Evolutionary conservation across 2,329 filamentous ascomycete species (phyloP).

Genomic region (Cadophora malorum): DNA sequence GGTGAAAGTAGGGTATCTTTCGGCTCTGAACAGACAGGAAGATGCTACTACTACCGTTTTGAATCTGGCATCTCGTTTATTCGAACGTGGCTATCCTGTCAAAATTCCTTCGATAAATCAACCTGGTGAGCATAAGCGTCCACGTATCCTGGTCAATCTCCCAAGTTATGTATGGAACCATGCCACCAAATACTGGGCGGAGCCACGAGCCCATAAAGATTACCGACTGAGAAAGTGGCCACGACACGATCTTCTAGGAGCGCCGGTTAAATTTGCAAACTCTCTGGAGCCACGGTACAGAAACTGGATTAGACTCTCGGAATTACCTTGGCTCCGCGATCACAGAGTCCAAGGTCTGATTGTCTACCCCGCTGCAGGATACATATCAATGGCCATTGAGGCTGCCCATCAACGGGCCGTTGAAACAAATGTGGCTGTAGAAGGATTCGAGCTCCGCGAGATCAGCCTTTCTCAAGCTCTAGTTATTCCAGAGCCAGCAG

Average conservation of each 20-base stretch:
- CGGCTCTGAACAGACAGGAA: background rate
- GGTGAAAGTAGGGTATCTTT: background rate
- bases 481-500: background rate
- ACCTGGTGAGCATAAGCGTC: background rate
- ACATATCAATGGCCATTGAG: slow-evolving; percentile 55
- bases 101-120: background rate
- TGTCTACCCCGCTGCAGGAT: slow-evolving; percentile 55
- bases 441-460: background rate
- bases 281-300: background rate
- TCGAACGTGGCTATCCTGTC: background rate
- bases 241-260: background rate
- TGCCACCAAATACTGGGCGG: background rate
- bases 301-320: slow-evolving; percentile 28
- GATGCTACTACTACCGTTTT: background rate
- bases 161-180: background rate
- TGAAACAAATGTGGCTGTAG: background rate
- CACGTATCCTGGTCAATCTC: background rate
- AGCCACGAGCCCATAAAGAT: background rate
- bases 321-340: slow-evolving; percentile 53
- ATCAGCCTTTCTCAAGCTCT: background rate
- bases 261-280: background rate
- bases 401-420: slow-evolving; percentile 39
- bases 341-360: slow-evolving; percentile 49
- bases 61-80: background rate
- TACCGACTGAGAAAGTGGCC: background rate